phyloP scores from a whole-genome alignment of 2,329 filamentous ascomycete genomes.

The Rasamsonia emersonii region DNA sequence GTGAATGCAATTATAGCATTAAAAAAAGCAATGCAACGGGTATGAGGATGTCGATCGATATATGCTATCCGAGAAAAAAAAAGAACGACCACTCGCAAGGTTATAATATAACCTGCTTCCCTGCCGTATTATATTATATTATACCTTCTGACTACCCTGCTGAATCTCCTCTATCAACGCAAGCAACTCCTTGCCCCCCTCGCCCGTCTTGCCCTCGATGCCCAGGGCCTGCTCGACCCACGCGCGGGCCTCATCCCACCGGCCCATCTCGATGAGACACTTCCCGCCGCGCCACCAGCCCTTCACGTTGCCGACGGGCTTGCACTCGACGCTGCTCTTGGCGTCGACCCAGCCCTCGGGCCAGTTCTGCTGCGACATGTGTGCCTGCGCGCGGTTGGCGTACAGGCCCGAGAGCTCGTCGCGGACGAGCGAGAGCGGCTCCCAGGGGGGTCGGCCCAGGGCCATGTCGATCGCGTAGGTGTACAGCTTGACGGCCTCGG shows the following conservation, averaged over 20 bases:
- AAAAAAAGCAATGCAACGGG: no score
- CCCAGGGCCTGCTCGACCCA: conserved; percentile 73
- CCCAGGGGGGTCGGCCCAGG: conserved; percentile 71
- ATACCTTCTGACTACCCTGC: conserved; percentile 23
- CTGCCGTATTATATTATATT: no score
- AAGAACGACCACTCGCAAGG: neutral
- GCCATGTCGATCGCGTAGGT: conserved; percentile 87
- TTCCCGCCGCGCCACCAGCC: conserved; percentile 85
- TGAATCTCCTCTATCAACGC: conserved; percentile 54
- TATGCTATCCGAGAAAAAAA: neutral
- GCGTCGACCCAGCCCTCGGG: conserved; percentile 80
- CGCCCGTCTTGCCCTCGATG: conserved; percentile 57
- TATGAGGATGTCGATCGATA: no score
- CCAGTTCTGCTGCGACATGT: conserved; percentile 77
- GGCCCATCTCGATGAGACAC: conserved; percentile 84
- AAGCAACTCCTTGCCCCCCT: conserved; percentile 46
- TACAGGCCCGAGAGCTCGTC: conserved; percentile 77
- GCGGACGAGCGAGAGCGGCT: conserved; percentile 70
- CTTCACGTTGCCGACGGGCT: conserved; percentile 81
- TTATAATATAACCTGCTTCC: neutral
- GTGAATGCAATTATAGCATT: no score
- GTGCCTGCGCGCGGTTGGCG: conserved; percentile 80
- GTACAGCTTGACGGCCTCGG: conserved; percentile 73
- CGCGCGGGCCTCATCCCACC: conserved; percentile 69
- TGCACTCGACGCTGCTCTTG: conserved; percentile 78